Base-by-base conservation (phyloP, 2,329 filamentous ascomycete species). In the Elsinoe fawcettii region DNA sequence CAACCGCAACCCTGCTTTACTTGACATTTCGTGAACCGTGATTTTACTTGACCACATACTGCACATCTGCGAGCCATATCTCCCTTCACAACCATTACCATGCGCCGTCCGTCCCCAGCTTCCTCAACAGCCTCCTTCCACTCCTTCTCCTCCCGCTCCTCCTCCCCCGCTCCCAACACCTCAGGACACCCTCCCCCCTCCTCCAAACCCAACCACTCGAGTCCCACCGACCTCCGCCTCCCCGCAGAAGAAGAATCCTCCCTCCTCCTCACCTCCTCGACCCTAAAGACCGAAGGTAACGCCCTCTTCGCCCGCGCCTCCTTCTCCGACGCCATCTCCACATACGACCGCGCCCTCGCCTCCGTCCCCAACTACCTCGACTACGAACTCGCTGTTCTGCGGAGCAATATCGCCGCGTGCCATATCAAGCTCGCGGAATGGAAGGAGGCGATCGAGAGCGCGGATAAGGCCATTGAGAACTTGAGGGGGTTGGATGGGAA, bases 361-460 rank as follows among this genome's bases (percentile, higher is more conserved):
- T 80, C 84, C 6, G 91, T 89, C 66, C 92, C 92, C 1, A 85
- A 83, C 62, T 95, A 95, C 69, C 81, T 95, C 23, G 84, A 92
- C 69, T 96, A 89, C 73, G 90, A 96, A 64, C 78, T 92, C 61
- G 90, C 91, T 23, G 88, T 97, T 8, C 77, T 97, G 5, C 83
- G 86, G 59, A 90, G 87, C 69, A 97, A 97, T 74, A 86, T 96
- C 63, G 82, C 92, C 1, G 92, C 91, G 8, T 96, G 90, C 68
- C 83, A 96, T 65, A 71, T 97, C 56, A 95, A 95, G 69, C 76
- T 95, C 2, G 78, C 84, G 60, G 85, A 92, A 60, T 96, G 90
- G 88, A 90, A 91, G 63, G 84, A 88, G 27, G 88, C 90, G 8
- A 80, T 90, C 43, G 84, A 85, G 51, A 79, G 82, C 8, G 90